These are phyloP conservation scores for Ceratobasidium sp. DNA, from an alignment of 1,284 basidiomycete genomes.

Conservation along the genomic window DNA sequence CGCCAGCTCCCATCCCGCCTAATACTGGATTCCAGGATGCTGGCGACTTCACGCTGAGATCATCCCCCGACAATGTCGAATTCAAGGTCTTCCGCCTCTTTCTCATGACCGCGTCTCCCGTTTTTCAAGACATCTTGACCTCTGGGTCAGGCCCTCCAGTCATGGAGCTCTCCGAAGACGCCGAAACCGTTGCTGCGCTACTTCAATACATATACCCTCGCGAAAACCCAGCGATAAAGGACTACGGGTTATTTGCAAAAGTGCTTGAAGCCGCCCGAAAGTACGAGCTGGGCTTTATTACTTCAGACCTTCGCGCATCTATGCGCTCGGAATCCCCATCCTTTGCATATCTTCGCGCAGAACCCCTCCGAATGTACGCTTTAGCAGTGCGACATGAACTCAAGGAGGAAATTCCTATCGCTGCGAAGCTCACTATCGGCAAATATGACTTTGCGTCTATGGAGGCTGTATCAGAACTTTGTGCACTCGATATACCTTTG, in stretches of 20 bases:
- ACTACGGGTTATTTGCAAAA: conserved; percentile 24
- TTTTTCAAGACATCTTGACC: conserved; percentile 34
- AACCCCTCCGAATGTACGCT: conserved; percentile 34
- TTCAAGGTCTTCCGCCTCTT: conserved; percentile 38
- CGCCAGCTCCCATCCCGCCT: conserved; percentile 6
- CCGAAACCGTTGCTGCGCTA: conserved; percentile 30
- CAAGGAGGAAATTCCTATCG: conserved; percentile 8
- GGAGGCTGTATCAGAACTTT: not conserved
- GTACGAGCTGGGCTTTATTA: conserved; percentile 34
- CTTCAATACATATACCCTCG: conserved; percentile 37
- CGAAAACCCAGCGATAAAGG: conserved; percentile 25
- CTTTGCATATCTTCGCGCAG: conserved; percentile 19
- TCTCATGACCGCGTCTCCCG: conserved; percentile 38
- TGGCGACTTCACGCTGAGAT: conserved; percentile 35
- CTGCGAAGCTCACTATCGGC: conserved; percentile 36
- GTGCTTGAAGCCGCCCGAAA: conserved; percentile 33
- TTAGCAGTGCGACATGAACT: conserved; percentile 26
- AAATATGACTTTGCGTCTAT: conserved; percentile 33
- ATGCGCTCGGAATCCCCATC: conserved; percentile 31
- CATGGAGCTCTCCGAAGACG: conserved; percentile 32
- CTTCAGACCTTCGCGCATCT: conserved; percentile 39
- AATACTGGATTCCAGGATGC: conserved; percentile 35
- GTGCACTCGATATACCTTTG: conserved; percentile 8
- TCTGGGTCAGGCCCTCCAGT: conserved; percentile 35
- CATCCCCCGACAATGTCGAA: conserved; percentile 14